Evolutionary conservation across 257 asterid genomes (phyloP).

Genomic region (Solanum tacnaense): DNA sequence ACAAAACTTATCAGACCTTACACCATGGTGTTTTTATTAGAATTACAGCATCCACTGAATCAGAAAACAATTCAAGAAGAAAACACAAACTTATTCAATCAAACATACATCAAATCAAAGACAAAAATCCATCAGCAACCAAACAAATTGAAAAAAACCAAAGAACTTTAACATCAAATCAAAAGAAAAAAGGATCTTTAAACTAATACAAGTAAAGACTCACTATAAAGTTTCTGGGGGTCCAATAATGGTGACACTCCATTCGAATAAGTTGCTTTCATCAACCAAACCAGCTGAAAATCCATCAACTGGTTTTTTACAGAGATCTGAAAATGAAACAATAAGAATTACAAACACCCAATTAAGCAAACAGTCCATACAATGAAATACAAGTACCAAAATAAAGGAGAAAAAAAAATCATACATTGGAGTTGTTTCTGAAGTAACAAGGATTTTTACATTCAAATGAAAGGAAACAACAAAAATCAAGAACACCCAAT

Average conservation of each 20-base stretch:
- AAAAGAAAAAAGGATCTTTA: background rate
- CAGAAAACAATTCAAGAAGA: background rate
- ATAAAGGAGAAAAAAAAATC: background rate
- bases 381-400: background rate
- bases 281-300: constrained; percentile 95
- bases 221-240: constrained; percentile 96
- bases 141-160: background rate
- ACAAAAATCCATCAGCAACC: background rate
- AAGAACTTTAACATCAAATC: background rate
- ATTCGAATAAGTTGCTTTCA: constrained; percentile 76
- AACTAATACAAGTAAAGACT: constrained; percentile 14
- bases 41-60: background rate
- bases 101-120: background rate
- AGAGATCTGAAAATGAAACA: constrained; percentile 54
- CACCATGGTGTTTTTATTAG: background rate
- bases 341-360: background rate
- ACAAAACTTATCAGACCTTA: background rate
- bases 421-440: background rate
- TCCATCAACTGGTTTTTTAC: constrained; percentile 88
- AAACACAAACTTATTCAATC: background rate
- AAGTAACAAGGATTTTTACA: background rate
- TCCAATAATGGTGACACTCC: constrained; percentile 95
- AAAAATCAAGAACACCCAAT: background rate
- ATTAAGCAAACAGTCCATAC: background rate
- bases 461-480: background rate